phyloP scores from a whole-genome alignment of 495 filamentous ascomycete species.

The Podospora conica region DNA sequence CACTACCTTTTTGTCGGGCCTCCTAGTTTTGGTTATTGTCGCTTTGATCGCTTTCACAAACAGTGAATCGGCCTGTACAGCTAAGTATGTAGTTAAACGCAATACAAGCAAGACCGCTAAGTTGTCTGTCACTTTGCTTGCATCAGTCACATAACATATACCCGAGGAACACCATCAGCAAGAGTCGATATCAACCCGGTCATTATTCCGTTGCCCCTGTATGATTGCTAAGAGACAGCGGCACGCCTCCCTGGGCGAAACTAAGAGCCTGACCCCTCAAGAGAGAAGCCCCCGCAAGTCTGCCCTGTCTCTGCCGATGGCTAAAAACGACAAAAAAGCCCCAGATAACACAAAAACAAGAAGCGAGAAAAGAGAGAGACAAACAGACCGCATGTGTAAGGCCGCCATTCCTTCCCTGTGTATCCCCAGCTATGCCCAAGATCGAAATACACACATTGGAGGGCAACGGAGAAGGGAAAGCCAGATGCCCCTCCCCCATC shows the following conservation, averaged over 20 bases:
- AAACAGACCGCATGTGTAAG: constrained; percentile 8
- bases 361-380: constrained; percentile 3
- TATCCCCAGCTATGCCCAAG: constrained; percentile 29
- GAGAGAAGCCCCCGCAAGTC: not conserved
- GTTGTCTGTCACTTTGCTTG: too few species aligned
- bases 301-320: not conserved
- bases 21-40: not conserved
- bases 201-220: not conserved
- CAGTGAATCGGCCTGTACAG: not conserved
- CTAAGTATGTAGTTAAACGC: too few species aligned
- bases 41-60: not conserved
- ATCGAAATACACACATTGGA: constrained; percentile 26
- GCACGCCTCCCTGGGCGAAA: not conserved
- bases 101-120: too few species aligned
- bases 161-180: not conserved
- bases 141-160: too few species aligned
- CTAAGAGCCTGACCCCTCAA: not conserved
- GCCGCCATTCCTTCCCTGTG: constrained; percentile 1
- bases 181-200: not conserved
- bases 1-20: not conserved
- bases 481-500: constrained; percentile 11
- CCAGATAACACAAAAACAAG: constrained; percentile 2
- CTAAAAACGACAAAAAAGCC: constrained; percentile 3
- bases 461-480: constrained; percentile 10
- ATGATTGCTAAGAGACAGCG: not conserved